Evolutionary conservation across 2,329 filamentous ascomycete genomes (phyloP).

Genomic region (Dothistroma pini): DNA sequence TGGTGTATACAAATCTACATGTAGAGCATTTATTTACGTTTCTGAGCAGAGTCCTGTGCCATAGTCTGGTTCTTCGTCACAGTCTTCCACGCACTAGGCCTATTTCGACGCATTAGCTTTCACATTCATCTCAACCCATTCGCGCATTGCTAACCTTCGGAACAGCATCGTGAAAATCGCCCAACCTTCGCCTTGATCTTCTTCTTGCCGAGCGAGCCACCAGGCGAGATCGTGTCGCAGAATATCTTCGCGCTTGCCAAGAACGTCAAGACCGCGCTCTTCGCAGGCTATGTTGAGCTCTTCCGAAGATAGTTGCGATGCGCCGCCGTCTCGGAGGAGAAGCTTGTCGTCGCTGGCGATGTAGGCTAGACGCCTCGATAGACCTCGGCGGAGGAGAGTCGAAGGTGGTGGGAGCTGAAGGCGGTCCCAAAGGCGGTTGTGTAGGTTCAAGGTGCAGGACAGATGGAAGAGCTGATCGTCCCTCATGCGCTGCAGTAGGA

Average conservation of each 20-base stretch:
- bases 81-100: slow-evolving; percentile 15
- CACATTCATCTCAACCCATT: slow-evolving; percentile 21
- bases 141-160: slow-evolving; percentile 30
- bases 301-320: slow-evolving; percentile 43
- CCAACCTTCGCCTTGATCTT: slow-evolving; percentile 34
- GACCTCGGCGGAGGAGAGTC: slow-evolving; percentile 52
- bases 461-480: slow-evolving; percentile 42
- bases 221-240: slow-evolving; percentile 32
- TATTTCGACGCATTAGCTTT: slow-evolving; percentile 16
- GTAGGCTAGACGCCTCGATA: slow-evolving; percentile 57
- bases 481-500: slow-evolving; percentile 28
- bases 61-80: neutral
- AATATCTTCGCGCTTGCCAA: slow-evolving; percentile 26
- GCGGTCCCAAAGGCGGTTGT: slow-evolving; percentile 41
- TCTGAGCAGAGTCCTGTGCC: neutral
- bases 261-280: slow-evolving; percentile 35
- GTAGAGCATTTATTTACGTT: neutral
- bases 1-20: neutral
- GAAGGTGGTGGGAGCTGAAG: slow-evolving; percentile 48
- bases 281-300: slow-evolving; percentile 39
- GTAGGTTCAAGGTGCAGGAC: slow-evolving; percentile 39
- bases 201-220: slow-evolving; percentile 41
- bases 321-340: slow-evolving; percentile 60
- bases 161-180: slow-evolving; percentile 35
- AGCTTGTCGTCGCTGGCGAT: slow-evolving; percentile 68